Base-by-base conservation (phyloP, 2,329 filamentous ascomycete species). In the Penicillium sp. region DNA sequence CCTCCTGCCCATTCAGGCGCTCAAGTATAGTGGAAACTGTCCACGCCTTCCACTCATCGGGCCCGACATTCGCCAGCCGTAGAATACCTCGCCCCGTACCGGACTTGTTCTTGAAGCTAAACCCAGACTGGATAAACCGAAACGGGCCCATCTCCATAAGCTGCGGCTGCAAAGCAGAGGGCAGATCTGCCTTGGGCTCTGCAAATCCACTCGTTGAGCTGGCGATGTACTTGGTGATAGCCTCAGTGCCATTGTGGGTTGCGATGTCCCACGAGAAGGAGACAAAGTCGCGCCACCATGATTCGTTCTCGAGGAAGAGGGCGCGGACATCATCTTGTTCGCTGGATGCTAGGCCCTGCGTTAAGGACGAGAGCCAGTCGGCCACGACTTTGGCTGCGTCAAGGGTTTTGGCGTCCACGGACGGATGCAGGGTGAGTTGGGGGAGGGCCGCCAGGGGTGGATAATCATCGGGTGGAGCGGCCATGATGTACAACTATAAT, bases 221-320 rank as follows among this genome's bases (percentile, higher is more conserved):
- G n/a, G n/a, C 3, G 7, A 52, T 30, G 9, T 38, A 38, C 5
- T 17, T 52, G 30, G 8, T 11, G 19, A 52, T 52, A 3, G 31
- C 19, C 30, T 52, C 50, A 0, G 50, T n/a, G n/a, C 50, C 30
- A 15, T 52, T 52, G 13, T 52, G 50, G n/a, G 30, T 38, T 21
- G 50, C 30, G 50, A 52, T 52, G 35, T 52, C 30, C 50, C 50
- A 52, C 3, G 50, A 41, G 17, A 52, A 38, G 13, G 30, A 38
- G 7, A 35, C 50, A 3, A 52, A 35, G 15, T 52, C 50, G 31
- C 50, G 23, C 50, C 50, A 52, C 50, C 50, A 52, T 7, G 50
- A 38, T 17, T 52, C 29, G 8, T 41, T 15, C 7, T 21, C 29
- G 21, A 52, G 50, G 31, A 52, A 52, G 30, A 35, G 31, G 19